phyloP scores from a whole-genome alignment of 2,329 filamentous ascomycete genomes.

The Aspergillus aculeatinus region DNA sequence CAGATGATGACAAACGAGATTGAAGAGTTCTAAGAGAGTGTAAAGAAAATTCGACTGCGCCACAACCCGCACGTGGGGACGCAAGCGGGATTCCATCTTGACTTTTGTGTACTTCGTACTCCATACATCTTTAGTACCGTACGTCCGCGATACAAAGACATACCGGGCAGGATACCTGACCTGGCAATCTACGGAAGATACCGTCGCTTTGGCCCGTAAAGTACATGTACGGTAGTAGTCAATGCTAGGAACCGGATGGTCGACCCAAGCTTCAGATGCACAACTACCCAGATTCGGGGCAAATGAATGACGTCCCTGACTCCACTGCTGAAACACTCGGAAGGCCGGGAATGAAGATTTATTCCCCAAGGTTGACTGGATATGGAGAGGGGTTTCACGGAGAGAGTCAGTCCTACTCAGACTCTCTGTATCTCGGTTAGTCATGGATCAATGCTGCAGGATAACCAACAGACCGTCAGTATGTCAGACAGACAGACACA shows the following conservation, averaged over 20 bases:
- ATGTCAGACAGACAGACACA: too few relatives aligned
- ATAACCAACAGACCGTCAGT: too few relatives aligned
- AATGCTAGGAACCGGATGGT: constrained; percentile 1
- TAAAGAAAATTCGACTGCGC: constrained; percentile 5
- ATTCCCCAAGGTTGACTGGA: neutral
- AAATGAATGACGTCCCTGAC: constrained; percentile 7
- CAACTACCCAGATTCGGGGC: neutral
- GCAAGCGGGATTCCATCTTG: neutral
- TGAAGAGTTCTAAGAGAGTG: neutral
- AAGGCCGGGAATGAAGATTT: constrained; percentile 2
- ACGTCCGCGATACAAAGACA: neutral
- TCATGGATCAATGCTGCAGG: neutral
- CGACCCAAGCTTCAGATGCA: neutral
- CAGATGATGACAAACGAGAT: neutral
- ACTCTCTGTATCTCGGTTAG: neutral
- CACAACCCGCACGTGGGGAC: constrained; percentile 9
- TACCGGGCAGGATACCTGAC: neutral
- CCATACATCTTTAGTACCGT: neutral
- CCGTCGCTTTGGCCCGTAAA: neutral
- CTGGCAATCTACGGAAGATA: neutral
- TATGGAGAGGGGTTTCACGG: constrained; percentile 1
- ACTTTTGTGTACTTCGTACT: neutral
- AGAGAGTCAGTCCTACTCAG: constrained; percentile 1
- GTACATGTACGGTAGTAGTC: neutral
- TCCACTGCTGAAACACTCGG: constrained; percentile 7